Conservation (phyloP, 2,329 filamentous ascomycete species). For the Calonectria hawksworthii region DNA sequence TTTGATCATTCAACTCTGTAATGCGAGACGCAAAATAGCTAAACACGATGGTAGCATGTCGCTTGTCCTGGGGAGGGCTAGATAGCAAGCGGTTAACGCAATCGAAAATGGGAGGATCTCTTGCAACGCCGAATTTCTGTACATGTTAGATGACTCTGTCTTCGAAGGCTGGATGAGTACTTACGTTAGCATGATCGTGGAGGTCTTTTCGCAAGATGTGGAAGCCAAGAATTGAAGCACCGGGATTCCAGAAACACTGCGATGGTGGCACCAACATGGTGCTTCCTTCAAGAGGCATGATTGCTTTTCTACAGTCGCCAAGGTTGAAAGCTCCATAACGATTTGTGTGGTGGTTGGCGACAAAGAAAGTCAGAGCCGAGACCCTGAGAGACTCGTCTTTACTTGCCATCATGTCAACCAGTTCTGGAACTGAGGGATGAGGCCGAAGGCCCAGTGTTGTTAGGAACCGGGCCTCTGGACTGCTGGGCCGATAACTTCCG, state of each 20-base stretch:
- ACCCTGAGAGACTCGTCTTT: conserved; percentile 71
- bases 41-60: conserved; percentile 80
- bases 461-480: conserved; percentile 82
- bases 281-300: conserved; percentile 82
- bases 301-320: conserved; percentile 66
- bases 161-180: conserved; percentile 30
- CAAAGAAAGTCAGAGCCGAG: conserved; percentile 84
- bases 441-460: conserved; percentile 78
- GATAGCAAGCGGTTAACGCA: conserved; percentile 82
- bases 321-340: conserved; percentile 78
- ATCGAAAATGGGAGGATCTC: conserved; percentile 82
- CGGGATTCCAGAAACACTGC: conserved; percentile 86
- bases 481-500: conserved; percentile 73
- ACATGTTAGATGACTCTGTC: conserved; percentile 21
- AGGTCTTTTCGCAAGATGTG: conserved; percentile 82
- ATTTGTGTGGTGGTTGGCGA: conserved; percentile 83
- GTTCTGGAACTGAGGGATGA: conserved; percentile 78
- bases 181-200: conserved; percentile 77
- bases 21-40: conserved; percentile 86
- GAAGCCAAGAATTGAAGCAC: conserved; percentile 84
- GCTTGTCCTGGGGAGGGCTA: conserved; percentile 76
- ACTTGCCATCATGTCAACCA: conserved; percentile 84
- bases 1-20: conserved; percentile 76
- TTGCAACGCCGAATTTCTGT: conserved; percentile 85
- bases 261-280: conserved; percentile 78